Evolutionary conservation across 2,329 filamentous ascomycete species (phyloP), one percentile per base, ranked within the genome.

Genomic region (Aureobasidium melanogenum): DNA sequence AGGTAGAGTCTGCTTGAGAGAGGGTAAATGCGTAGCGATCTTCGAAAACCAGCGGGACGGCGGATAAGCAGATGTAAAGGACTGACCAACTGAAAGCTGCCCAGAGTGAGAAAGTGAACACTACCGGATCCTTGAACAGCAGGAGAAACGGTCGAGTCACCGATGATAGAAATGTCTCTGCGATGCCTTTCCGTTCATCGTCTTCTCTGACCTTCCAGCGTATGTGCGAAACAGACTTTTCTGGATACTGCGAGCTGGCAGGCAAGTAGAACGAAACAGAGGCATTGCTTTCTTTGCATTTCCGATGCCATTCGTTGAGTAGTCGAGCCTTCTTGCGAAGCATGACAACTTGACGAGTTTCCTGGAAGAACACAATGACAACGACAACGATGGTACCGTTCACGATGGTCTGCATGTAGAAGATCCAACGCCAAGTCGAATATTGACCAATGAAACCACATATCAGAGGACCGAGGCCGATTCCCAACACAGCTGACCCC

Each of bases 101-200:
- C 92, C 92, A 97, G 0, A 96, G 79, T 0, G 88, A 91, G 76
- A 97, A 97, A 77, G 84, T 91, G 74, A 91, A 91, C 15, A 92
- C 87, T 10, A 91, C 86, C 0, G 88, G 86, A 66, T 92, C 88
- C 0, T 88, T 91, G 65, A 87, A 76, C n/a, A 92, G 82, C 1
- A 92, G 80, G 68, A 86, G 84, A 71, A 96, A 95, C 0, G 91
- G 91, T 0, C 91, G 83, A 65, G 84, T 85, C 7, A 93, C n/a
- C n/a, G n/a, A n/a, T n/a, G n/a, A n/a, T n/a, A n/a, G n/a, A n/a
- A n/a, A n/a, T n/a, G n/a, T n/a, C n/a, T n/a, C n/a, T n/a, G n/a
- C n/a, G n/a, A n/a, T n/a, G n/a, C n/a, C n/a, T n/a, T n/a, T n/a
- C n/a, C n/a, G n/a, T n/a, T 92, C 84, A 69, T 94, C 89, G 66